Percentiles rank a stretch among this genome's conserved stretches.
Conservation (phyloP, 1,139 yeast genomes). For the Scheffersomyces titani region DNA sequence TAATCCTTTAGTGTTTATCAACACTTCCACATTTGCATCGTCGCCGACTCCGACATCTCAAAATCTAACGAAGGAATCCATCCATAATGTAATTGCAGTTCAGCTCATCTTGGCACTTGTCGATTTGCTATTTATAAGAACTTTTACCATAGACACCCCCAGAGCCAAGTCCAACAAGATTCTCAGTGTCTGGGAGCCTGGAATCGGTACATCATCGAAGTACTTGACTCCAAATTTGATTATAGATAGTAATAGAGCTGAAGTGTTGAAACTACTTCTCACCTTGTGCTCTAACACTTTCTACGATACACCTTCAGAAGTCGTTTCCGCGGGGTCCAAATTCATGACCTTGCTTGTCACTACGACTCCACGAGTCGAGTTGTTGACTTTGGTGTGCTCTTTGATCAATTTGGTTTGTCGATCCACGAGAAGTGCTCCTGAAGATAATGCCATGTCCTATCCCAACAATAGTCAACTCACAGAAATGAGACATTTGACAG, state of each 20-base stretch:
- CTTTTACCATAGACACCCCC: slow-evolving; percentile 51
- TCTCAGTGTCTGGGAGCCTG: slow-evolving; percentile 68
- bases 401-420: slow-evolving; percentile 61
- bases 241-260: slow-evolving; percentile 67
- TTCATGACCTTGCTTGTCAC: slow-evolving; percentile 63
- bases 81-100: slow-evolving; percentile 36
- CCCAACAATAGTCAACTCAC: slow-evolving; percentile 25
- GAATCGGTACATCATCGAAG: slow-evolving; percentile 55
- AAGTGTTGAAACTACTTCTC: slow-evolving; percentile 61
- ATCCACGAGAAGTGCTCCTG: slow-evolving; percentile 25
- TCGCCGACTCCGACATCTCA: slow-evolving; percentile 5
- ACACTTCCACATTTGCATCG: neutral
- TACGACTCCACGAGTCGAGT: slow-evolving; percentile 47
- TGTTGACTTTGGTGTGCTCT: slow-evolving; percentile 64
- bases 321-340: slow-evolving; percentile 54
- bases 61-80: slow-evolving; percentile 8
- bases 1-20: slow-evolving; percentile 26
- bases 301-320: slow-evolving; percentile 48
- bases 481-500: slow-evolving; percentile 54
- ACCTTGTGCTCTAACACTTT: slow-evolving; percentile 66
- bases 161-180: slow-evolving; percentile 11
- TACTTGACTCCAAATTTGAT: slow-evolving; percentile 49
- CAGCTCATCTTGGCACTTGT: slow-evolving; percentile 47
- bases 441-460: slow-evolving; percentile 37
- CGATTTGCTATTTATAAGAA: slow-evolving; percentile 57